These are phyloP conservation scores for Macaranga tanarius DNA, from an alignment of 441 rosid species.

Conservation along the genomic window DNA sequence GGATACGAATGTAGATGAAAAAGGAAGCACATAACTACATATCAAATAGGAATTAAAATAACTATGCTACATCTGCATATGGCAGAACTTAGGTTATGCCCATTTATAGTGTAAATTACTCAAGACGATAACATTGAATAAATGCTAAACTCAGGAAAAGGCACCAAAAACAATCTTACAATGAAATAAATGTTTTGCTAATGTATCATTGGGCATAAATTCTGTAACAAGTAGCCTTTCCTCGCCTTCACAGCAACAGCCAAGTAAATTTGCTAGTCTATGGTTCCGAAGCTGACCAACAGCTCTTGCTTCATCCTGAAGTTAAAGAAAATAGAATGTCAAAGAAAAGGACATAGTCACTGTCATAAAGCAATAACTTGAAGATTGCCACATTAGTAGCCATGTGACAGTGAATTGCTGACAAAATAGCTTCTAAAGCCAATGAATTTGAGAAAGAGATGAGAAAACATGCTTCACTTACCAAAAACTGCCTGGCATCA, in stretches of 20 bases:
- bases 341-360: slow-evolving; percentile 4
- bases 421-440: neutral
- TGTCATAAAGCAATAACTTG: neutral
- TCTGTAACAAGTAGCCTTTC: slow-evolving; percentile 93
- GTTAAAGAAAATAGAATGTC: neutral
- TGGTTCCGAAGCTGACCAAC: slow-evolving; percentile 75
- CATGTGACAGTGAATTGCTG: neutral
- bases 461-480: slow-evolving; percentile 28
- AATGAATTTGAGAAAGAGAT: neutral
- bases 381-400: neutral
- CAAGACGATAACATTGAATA: neutral
- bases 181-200: slow-evolving; percentile 85
- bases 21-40: neutral
- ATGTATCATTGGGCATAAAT: slow-evolving; percentile 86
- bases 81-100: neutral
- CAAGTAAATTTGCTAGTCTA: slow-evolving; percentile 79
- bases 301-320: slow-evolving; percentile 74
- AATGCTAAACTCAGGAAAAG: neutral
- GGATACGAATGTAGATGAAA: neutral
- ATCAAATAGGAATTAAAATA: neutral
- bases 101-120: neutral
- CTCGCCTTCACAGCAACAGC: slow-evolving; percentile 90
- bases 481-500: slow-evolving; percentile 81
- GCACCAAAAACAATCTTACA: slow-evolving; percentile 44
- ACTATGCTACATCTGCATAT: neutral